Evolutionary conservation across 2,329 filamentous ascomycete genomes (phyloP).

Genomic region (Exophiala sp.): DNA sequence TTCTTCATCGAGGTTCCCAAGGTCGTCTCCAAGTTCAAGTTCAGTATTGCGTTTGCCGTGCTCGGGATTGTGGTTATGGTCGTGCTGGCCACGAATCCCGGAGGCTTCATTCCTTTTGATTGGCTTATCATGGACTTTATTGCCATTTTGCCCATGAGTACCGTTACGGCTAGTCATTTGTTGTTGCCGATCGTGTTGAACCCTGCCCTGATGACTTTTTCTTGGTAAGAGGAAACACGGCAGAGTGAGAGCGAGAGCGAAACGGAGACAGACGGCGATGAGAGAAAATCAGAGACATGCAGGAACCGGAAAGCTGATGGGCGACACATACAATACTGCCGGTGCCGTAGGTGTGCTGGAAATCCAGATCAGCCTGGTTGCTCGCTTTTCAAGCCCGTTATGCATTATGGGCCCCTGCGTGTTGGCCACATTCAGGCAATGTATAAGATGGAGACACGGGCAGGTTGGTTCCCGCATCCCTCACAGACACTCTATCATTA

Average conservation of each 20-base stretch:
- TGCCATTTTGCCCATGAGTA: constrained; percentile 55
- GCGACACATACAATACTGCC: too few relatives aligned
- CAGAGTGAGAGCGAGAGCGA: too few relatives aligned
- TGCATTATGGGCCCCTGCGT: too few relatives aligned
- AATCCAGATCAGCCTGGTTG: too few relatives aligned
- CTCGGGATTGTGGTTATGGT: constrained; percentile 45
- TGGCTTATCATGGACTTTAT: constrained; percentile 56
- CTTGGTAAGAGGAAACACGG: constrained; percentile 20
- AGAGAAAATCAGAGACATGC: neutral
- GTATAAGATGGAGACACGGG: too few relatives aligned
- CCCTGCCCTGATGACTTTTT: constrained; percentile 32
- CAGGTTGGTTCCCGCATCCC: too few relatives aligned
- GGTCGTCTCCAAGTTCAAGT: constrained; percentile 73
- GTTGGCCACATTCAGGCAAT: too few relatives aligned
- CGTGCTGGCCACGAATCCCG: constrained; percentile 37
- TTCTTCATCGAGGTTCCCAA: constrained; percentile 81
- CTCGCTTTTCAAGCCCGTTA: too few relatives aligned
- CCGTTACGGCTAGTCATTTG: constrained; percentile 39
- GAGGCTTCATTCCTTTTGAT: constrained; percentile 38
- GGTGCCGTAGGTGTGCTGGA: too few relatives aligned
- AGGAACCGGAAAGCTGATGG: too few relatives aligned
- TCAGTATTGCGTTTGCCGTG: constrained; percentile 42
- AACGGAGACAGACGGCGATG: too few relatives aligned
- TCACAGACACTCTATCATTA: too few relatives aligned
- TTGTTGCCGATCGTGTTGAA: constrained; percentile 31